Evolutionary conservation across 148 eudicot species (phyloP), one percentile per base, ranked within the genome.

Genomic region (Fagopyrum homotropicum): DNA sequence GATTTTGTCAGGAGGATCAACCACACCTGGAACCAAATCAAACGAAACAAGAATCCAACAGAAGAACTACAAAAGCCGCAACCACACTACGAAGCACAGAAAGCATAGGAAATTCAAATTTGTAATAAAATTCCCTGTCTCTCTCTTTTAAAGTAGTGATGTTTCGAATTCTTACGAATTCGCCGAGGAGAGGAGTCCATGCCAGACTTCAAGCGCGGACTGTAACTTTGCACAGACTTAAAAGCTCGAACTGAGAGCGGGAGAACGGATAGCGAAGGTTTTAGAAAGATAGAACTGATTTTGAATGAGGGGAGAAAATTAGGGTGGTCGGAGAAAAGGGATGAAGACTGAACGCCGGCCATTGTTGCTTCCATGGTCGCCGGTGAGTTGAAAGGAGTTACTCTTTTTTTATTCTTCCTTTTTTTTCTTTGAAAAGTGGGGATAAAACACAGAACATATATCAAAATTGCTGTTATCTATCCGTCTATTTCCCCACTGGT

Each of bases 1-100:
- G 72, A 78, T 72, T 78, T 77, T 86, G 63, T 78, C 78, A 22
- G 75, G 72, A 63, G 81, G 73, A 73, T 71, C 81, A 73, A 75
- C 19, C 46, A 40, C 79, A 49, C 84, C 86, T 79, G 45, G 10
- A 68, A 79, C 30, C 45, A 75, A 17, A 44, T 45, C 69, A 72
- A 69, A 55, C 17, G 45, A 55, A 30, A 72, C 45, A 60, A 77
- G 43, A 66, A 35, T 4, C 9, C 8, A 66, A 10, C 45, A 30
- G 40, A 35, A 35, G 40, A 35, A 11, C 5, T 9, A 9, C 9
- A 1, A 7, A 17, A 57, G 11, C 64, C 35, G 64, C 29, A 61
- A 29, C 43, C 68, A 61, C 68, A 61, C 7, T 61, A 61, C 11
- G 68, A 61, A 57, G 63, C 63, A 7, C 44, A 73, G 4, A 40